These are phyloP conservation scores for Suillus sp. DNA, from an alignment of 768 basidiomycete species.

Conservation along the genomic window DNA sequence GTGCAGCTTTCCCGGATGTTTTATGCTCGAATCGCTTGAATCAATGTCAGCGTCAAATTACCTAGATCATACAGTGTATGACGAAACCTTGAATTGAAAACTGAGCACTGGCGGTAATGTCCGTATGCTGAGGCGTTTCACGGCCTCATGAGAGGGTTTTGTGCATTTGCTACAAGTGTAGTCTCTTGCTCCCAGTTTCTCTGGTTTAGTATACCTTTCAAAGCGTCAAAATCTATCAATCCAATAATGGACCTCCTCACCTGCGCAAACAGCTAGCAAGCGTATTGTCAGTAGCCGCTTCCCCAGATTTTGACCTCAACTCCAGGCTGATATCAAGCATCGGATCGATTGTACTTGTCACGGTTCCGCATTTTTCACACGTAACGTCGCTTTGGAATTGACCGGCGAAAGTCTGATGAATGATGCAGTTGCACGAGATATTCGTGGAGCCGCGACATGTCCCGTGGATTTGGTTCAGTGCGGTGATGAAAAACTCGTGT, in stretches of 20 bases:
- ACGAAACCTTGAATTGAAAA: constrained; percentile 88
- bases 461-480: constrained; percentile 84
- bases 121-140: constrained; percentile 81
- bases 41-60: constrained; percentile 1
- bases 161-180: constrained; percentile 86
- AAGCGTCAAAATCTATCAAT: constrained; percentile 8
- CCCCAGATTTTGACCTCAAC: constrained; percentile 57
- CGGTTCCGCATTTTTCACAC: constrained; percentile 82
- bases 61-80: neutral
- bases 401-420: constrained; percentile 89
- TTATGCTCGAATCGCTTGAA: constrained; percentile 90
- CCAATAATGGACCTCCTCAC: constrained; percentile 38
- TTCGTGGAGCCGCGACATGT: constrained; percentile 75
- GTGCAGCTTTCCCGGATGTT: constrained; percentile 65
- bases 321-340: constrained; percentile 92
- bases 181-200: constrained; percentile 79
- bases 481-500: constrained; percentile 83
- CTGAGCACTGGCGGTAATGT: constrained; percentile 88
- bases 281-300: constrained; percentile 57
- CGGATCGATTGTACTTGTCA: constrained; percentile 81
- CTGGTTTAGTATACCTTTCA: constrained; percentile 78
- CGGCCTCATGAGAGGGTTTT: constrained; percentile 70
- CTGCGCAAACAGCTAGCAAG: constrained; percentile 75
- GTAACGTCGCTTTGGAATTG: constrained; percentile 85
- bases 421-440: constrained; percentile 84